Conservation (phyloP, 768 basidiomycete genomes). For the Amyloporia xantha region DNA sequence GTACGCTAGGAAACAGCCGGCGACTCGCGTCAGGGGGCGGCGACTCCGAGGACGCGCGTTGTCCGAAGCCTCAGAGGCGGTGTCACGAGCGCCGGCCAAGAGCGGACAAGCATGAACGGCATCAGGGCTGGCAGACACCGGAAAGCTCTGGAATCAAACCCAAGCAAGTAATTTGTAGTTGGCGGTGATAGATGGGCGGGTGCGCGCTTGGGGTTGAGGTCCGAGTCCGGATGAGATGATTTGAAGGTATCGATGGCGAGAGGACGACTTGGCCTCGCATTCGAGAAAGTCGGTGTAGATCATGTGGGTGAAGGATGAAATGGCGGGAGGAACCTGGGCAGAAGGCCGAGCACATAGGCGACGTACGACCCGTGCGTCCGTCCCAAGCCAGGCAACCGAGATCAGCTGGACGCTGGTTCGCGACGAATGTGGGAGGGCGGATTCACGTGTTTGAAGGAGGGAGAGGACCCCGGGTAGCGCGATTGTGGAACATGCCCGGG, state of each 20-base stretch:
- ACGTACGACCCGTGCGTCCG: background rate
- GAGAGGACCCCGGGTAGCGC: background rate
- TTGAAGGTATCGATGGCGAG: too few relatives aligned
- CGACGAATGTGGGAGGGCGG: background rate
- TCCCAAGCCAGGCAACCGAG: background rate
- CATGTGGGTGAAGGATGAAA: background rate
- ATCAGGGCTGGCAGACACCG: background rate
- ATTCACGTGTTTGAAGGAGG: background rate
- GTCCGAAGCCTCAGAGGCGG: background rate
- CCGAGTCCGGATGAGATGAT: background rate
- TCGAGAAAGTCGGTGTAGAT: too few relatives aligned
- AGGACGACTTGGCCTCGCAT: too few relatives aligned
- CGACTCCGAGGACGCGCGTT: background rate
- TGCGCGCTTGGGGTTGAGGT: background rate
- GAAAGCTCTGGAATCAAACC: background rate
- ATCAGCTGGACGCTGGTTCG: constrained; percentile 1
- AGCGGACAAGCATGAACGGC: background rate
- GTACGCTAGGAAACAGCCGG: too few relatives aligned
- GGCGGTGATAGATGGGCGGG: background rate
- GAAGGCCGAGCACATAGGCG: background rate
- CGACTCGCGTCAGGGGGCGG: too few relatives aligned
- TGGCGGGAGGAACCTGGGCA: background rate
- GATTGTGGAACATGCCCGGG: background rate
- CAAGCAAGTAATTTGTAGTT: background rate
- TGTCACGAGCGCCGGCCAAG: background rate